Base-by-base conservation (phyloP, 2,329 filamentous ascomycete genomes). In the Penicillium frequentans region DNA sequence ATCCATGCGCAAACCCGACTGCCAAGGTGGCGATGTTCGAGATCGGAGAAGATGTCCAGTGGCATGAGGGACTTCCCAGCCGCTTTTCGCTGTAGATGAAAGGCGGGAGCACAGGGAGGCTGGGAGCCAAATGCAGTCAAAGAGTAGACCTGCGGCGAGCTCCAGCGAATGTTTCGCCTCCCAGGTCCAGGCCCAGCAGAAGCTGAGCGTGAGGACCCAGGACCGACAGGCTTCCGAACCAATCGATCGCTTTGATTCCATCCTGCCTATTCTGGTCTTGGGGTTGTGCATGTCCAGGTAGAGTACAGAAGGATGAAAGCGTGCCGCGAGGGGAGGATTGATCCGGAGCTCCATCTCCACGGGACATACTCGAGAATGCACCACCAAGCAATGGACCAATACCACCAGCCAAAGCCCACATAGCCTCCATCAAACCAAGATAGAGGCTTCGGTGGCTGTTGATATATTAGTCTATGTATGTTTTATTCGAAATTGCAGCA, bases 31-130 rank as follows among this genome's bases (percentile, higher is more conserved):
- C 86, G 11, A 84, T 68, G 54, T 84, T 87, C 1, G 86, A 84
- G 31, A 73, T 66, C 16, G 1, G 73, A 73, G 72, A 90, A 89
- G 0, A 91, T 75, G 3, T 77, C 77, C 54, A 90, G 73, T 0
- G 88, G 89, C 63, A 91, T 87, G n/a, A 92, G 75, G 0, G 89
- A 84, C 53, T 79, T 78, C 3, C 88, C 9, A 90, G 66, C 52
- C 81, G 81, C 70, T 82, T 83, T 72, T 92, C 89, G 62, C 84
- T 83, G 60, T 85, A 73, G 43, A 89, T 68, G 66, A 91, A 85
- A 0, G 79, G 68, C 31, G 69, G 5, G 78, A 75, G 73, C 82
- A 79, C 3, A n/a, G n/a, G n/a, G n/a, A n/a, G n/a, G n/a, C n/a
- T n/a, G n/a, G n/a, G n/a, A n/a, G n/a, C n/a, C n/a, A n/a, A n/a